Conservation (phyloP, 257 asterid species). For the Ballota nigra region DNA sequence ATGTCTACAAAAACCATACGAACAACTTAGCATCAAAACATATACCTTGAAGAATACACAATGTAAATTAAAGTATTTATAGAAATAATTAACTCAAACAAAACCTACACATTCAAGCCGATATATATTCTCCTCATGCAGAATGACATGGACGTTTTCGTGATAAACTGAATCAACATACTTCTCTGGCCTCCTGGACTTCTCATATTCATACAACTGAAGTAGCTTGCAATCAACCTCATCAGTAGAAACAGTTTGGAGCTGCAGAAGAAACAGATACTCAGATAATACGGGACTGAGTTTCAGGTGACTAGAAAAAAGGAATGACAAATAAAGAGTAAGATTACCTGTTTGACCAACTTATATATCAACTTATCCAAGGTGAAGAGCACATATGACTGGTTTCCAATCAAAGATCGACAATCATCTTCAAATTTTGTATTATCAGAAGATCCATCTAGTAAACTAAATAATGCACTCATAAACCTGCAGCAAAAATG, state of each 20-base stretch:
- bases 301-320: background rate
- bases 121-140: slow-evolving; percentile 59
- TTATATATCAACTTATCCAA: slow-evolving; percentile 90
- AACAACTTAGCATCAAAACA: slow-evolving; percentile 28
- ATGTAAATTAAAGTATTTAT: background rate
- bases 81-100: background rate
- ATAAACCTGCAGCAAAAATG: slow-evolving; percentile 65
- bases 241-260: slow-evolving; percentile 49
- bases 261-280: slow-evolving; percentile 38
- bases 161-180: slow-evolving; percentile 51
- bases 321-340: background rate
- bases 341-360: slow-evolving; percentile 82
- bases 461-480: slow-evolving; percentile 77
- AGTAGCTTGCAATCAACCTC: slow-evolving; percentile 52
- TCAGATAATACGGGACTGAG: slow-evolving; percentile 10
- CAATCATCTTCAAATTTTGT: slow-evolving; percentile 94
- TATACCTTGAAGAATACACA: slow-evolving; percentile 4
- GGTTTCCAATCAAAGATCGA: slow-evolving; percentile 88
- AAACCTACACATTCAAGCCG: slow-evolving; percentile 77
- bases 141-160: slow-evolving; percentile 50
- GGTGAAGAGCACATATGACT: slow-evolving; percentile 85
- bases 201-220: slow-evolving; percentile 50
- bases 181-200: slow-evolving; percentile 43
- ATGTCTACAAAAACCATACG: slow-evolving; percentile 53
- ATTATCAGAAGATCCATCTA: slow-evolving; percentile 92